Evolutionary conservation across 768 basidiomycete species (phyloP), one percentile per base, ranked within the genome.

Genomic region (Trametes sanguinea): DNA sequence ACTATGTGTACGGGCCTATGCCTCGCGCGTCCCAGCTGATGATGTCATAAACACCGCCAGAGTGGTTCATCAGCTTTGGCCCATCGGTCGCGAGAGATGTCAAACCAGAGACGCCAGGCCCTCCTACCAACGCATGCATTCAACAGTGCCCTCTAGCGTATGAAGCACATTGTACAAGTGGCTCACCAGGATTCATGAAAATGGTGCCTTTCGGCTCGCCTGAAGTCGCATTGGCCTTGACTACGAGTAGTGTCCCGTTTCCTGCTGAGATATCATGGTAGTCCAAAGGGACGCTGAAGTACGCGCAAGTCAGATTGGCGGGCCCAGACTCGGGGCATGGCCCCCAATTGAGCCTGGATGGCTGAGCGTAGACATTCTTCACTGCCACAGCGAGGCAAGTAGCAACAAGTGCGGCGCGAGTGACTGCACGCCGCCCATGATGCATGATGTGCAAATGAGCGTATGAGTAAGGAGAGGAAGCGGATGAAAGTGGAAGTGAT

Each of bases 11-110:
- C 3, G 58, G 57, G 7, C 62, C 62, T 13, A 64, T 42, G 17
- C 62, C 62, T 6, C 62, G 62, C 10, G 62, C 39, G 29, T 60
- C 62, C 57, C 62, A 64, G 57, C 57, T 59, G 30, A 64, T 45
- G 45, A 64, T 53, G 51, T 64, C 62, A 35, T 59, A 64, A 30
- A 53, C 54, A 16, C 62, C 62, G 8, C 57, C 57, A 17, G 58
- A 32, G 27, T 54, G 57, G 46, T 51, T 46, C 35, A 59, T 48
- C 22, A 64, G 16, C 14, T 52, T 52, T 2, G 32, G 29, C 11
- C 56, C 46, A 27, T 59, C 58, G 9, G 37, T 44, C 6, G 37
- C 27, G 30, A 64, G 57, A 27, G 58, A 44, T 16, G 59, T 44
- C 4, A 64, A 29, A 3, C 62, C 62, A 11, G 62, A 64, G 3